Evolutionary conservation across 257 asterid genomes (phyloP), one percentile per base, ranked within the genome.

Genomic region (Gentiana straminea): DNA sequence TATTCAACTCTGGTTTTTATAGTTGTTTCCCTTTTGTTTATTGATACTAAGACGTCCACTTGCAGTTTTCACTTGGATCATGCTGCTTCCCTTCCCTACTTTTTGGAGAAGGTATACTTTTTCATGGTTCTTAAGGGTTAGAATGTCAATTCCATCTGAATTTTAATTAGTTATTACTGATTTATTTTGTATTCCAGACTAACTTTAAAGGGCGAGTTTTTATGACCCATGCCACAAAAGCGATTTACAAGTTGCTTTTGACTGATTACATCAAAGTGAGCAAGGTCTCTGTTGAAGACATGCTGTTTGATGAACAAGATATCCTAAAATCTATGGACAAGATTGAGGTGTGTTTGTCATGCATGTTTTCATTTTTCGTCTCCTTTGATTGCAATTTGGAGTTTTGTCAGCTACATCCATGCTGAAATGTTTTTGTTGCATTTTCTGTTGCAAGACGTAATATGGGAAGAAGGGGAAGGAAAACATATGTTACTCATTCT

Each of bases 1-100:
- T 39, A 3, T 4, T 39, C 44, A 39, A 39, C 44, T 39, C 4
- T 39, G 44, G 44, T 39, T 39, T 24, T 39, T 39, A 39, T 39
- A 39, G 44, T 13, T 3, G 33, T 2, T 52, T n/a, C 11, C 13
- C 45, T 56, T 11, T 36, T 43, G 68, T 35, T 64, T 33, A 47
- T 54, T 9, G 46, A 44, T 35, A 41, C 64, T 64, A 15, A 66
- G 59, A 50, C 54, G 54, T 65, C 60, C 49, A 35, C 37, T 57
- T 72, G 77, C 86, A 92, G 99, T 77, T 92, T 88, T 81, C 99
- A 92, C 84, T 81, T 92, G 84, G 99, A 92, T 75, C 99, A 92
- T 85, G 95, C 99, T 61, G 99, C 97, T 66, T 92, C 97, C 33
- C 97, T 92, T 74, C 97, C 97, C 45, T 92, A 88, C 80, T 92